These are phyloP conservation scores for Betula pendula DNA, from an alignment of 306 rosid genomes.

Conservation along the genomic window DNA sequence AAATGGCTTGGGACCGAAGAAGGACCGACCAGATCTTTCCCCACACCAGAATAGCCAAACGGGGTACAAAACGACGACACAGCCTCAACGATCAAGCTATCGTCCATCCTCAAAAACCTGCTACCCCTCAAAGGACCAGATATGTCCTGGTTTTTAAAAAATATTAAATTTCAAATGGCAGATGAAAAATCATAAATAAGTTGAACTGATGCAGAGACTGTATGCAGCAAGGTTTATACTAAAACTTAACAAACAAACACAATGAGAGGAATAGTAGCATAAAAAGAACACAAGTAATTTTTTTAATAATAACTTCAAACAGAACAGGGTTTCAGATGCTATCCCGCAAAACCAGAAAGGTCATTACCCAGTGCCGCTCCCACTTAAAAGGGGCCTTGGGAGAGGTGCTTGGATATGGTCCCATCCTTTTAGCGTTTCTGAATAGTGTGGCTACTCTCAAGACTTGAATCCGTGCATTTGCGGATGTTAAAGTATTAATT, in stretches of 20 bases:
- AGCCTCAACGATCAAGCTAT: too few species aligned
- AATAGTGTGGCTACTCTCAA: background rate
- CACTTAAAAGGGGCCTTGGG: background rate
- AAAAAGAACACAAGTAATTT: background rate
- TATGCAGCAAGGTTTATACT: background rate
- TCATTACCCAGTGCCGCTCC: background rate
- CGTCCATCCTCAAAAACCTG: too few species aligned
- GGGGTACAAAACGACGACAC: too few species aligned
- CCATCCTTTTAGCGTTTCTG: background rate
- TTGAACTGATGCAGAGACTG: background rate
- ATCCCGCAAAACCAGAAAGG: background rate
- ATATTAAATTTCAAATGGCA: background rate
- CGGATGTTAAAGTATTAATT: too few species aligned
- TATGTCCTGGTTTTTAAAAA: background rate
- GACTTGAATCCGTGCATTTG: background rate
- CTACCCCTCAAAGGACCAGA: slow-evolving; percentile 20
- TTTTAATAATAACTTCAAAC: too few species aligned
- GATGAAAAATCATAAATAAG: background rate
- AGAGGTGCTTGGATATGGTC: background rate
- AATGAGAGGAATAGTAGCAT: background rate
- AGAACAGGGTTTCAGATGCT: background rate
- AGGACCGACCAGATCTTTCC: too few species aligned
- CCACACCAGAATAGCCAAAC: too few species aligned
- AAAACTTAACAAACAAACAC: background rate
- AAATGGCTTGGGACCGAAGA: too few species aligned